Base-by-base conservation (phyloP, 169 alveolate species). In the Eimeria necatrix region DNA sequence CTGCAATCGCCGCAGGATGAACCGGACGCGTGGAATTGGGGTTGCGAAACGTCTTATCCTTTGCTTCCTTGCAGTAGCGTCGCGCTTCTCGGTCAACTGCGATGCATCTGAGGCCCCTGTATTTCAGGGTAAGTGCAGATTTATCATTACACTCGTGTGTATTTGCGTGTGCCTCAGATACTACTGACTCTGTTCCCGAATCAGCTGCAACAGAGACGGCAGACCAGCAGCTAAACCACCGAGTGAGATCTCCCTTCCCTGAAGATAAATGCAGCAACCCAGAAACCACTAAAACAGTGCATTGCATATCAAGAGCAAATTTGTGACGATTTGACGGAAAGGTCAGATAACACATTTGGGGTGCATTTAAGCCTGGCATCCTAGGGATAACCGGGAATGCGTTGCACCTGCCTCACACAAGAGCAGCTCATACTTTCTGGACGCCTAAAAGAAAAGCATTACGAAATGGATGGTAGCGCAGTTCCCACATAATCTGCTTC, bases 161-260 rank as follows among this genome's bases (percentile, higher is more conserved):
- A 8, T 51, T 7, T 83, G n/a, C 26, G 48, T 3, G 7, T 56
- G 76, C 41, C 48, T 71, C 26, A 32, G 92, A 80, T 60, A 60
- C 78, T 84, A 60, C 61, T 46, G 85, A 16, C 14, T 68, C 71
- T 7, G 52, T 32, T 5, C 20, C 52, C 71, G 94, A 68, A 49
- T 68, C 56, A 9, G 85, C 85, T n/a, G 84, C 87, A 59, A 51
- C 83, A 22, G 87, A 92, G 6, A 61, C 92, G 51, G 88, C 85
- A 12, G 88, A 51, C 95, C 95, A 92, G 93, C 91, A 74, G 61
- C 93, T 64, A 60, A 92, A 87, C 95, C 95, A 92, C n/a, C 95
- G 91, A 48, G 95, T 92, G 41, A 92, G 87, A 49, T 86, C 95
- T 8, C 84, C 95, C 83, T 92, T 92, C 24, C 95, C 95, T 92